Evolutionary conservation across 2,329 filamentous ascomycete genomes (phyloP).

Genomic region (Lachnellula hyalina): DNA sequence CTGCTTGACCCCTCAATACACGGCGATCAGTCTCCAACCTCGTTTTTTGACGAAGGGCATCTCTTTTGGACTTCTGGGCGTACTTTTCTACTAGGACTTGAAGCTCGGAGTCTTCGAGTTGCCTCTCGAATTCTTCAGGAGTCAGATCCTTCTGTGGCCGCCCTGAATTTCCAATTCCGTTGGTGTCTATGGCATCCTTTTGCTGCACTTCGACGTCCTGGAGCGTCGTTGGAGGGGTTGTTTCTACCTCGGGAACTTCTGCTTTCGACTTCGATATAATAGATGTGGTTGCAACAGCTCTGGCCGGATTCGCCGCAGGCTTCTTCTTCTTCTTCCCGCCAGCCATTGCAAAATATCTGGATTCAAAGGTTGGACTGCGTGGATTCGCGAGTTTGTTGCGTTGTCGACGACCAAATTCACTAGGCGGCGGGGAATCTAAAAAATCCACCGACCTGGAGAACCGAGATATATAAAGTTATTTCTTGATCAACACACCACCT

Average conservation of each 20-base stretch:
- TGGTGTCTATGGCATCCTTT: constrained; percentile 9
- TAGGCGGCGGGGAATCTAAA: background rate
- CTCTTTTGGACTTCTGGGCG: constrained; percentile 70
- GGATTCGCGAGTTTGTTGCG: background rate
- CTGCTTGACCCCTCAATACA: constrained; percentile 72
- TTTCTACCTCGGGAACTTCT: constrained; percentile 43
- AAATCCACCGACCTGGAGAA: no score
- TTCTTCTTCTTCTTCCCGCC: constrained; percentile 80
- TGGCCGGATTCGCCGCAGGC: constrained; percentile 75
- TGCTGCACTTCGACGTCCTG: constrained; percentile 11
- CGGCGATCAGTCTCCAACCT: constrained; percentile 83
- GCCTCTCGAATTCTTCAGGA: constrained; percentile 83
- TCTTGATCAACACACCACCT: background rate
- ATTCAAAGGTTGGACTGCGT: background rate
- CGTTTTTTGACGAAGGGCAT: constrained; percentile 68
- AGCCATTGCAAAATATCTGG: constrained; percentile 49
- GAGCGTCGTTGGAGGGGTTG: constrained; percentile 13
- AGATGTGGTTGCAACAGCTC: constrained; percentile 92
- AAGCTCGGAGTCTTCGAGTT: constrained; percentile 85
- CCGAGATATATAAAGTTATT: no score
- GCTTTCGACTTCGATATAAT: constrained; percentile 75
- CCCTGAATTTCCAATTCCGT: constrained; percentile 1
- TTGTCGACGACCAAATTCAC: constrained; percentile 1
- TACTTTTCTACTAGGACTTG: constrained; percentile 84
- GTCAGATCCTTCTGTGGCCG: constrained; percentile 48